A percentile compares a stretch with the other conserved stretches of the same genome.
phyloP scores from a whole-genome alignment of 306 rosid genomes.

The Oemleria cerasiformis region DNA sequence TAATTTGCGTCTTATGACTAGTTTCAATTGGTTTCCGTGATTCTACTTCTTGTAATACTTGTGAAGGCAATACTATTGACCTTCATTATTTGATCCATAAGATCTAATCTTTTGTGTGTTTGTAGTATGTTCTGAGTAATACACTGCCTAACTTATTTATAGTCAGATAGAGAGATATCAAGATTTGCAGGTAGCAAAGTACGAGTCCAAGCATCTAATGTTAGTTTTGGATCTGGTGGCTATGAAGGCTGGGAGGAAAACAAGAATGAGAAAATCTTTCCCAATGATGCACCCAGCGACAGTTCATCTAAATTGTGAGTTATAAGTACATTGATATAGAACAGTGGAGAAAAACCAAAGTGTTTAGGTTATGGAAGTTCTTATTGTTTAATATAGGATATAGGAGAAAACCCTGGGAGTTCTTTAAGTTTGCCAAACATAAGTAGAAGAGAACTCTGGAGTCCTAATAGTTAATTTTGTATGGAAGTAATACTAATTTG shows the following conservation, averaged over 20 bases:
- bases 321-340: slow-evolving; percentile 39
- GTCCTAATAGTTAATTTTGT: too few species aligned
- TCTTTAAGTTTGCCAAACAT: too few species aligned
- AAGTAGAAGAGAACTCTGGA: too few species aligned
- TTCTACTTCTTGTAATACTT: background rate
- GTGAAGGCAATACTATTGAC: background rate
- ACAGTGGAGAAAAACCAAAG: slow-evolving; percentile 45
- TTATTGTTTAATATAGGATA: too few species aligned
- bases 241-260: slow-evolving; percentile 50
- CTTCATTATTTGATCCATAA: background rate
- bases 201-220: slow-evolving; percentile 72
- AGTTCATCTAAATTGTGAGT: slow-evolving; percentile 69
- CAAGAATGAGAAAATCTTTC: slow-evolving; percentile 36
- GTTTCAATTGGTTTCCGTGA: background rate
- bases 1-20: background rate
- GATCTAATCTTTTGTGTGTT: background rate
- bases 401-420: too few species aligned
- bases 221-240: slow-evolving; percentile 67
- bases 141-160: slow-evolving; percentile 37
- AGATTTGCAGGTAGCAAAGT: slow-evolving; percentile 33
- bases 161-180: slow-evolving; percentile 55
- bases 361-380: too few species aligned
- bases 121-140: slow-evolving; percentile 22
- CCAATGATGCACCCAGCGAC: slow-evolving; percentile 33
- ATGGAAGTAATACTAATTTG: too few species aligned